phyloP scores from a whole-genome alignment of 2,329 filamentous ascomycete genomes.

The Alternaria longipes region DNA sequence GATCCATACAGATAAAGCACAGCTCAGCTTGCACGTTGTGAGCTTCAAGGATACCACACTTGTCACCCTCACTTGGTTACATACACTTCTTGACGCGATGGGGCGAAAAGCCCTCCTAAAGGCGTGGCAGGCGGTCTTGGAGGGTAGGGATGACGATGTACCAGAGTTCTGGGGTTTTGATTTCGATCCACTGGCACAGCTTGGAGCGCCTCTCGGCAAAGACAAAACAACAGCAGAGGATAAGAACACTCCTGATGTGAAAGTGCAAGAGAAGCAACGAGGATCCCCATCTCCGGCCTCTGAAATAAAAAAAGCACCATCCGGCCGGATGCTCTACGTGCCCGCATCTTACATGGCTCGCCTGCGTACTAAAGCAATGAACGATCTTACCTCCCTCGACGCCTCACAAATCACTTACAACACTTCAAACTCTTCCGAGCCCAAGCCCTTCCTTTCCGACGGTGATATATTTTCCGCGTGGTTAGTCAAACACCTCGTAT shows the following conservation, averaged over 20 bases:
- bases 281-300: conserved; percentile 23
- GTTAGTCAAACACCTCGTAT: conserved; percentile 19
- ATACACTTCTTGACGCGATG: conserved; percentile 35
- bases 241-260: not conserved
- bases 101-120: conserved; percentile 26
- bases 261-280: not conserved
- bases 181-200: conserved; percentile 27
- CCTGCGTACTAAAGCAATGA: conserved; percentile 2
- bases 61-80: conserved; percentile 34
- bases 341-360: conserved; percentile 26
- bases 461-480: conserved; percentile 31
- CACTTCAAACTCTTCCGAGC: not conserved
- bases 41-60: conserved; percentile 37
- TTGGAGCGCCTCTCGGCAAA: conserved; percentile 15
- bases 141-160: conserved; percentile 32
- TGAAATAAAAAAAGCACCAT: conserved; percentile 9
- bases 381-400: conserved; percentile 10
- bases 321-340: conserved; percentile 20
- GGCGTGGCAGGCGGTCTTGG: conserved; percentile 36
- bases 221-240: not conserved
- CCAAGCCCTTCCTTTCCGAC: conserved; percentile 33
- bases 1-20: conserved; percentile 31
- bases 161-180: conserved; percentile 31
- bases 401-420: conserved; percentile 8
- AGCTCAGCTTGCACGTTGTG: conserved; percentile 29